phyloP scores from a whole-genome alignment of 148 eudicot species.

The Cornus kousa region DNA sequence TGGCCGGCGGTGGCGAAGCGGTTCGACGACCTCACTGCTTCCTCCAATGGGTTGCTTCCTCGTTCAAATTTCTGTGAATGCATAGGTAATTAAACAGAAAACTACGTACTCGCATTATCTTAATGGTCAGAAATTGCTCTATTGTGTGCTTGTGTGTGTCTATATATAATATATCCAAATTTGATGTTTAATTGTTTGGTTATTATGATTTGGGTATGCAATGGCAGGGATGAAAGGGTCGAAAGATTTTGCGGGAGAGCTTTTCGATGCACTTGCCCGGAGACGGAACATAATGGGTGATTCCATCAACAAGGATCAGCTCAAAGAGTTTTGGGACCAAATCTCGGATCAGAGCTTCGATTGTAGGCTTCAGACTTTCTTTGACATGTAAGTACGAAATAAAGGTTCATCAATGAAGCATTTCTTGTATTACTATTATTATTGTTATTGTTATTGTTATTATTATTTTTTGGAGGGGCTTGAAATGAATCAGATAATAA shows the following conservation, averaged over 20 bases:
- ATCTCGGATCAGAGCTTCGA: constrained; percentile 55
- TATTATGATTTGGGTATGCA: not conserved
- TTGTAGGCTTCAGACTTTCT: constrained; percentile 54
- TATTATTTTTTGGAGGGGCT: not conserved
- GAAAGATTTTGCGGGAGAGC: constrained; percentile 47
- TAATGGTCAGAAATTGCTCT: too few relatives aligned
- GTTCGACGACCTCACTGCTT: constrained; percentile 35
- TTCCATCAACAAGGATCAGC: constrained; percentile 35
- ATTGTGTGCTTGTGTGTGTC: not conserved
- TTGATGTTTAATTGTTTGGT: not conserved
- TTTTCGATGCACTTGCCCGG: constrained; percentile 48
- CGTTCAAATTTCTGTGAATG: constrained; percentile 48
- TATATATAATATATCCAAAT: not conserved
- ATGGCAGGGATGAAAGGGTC: constrained; percentile 55
- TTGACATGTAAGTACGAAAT: constrained; percentile 43
- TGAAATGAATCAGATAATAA: not conserved
- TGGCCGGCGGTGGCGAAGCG: constrained; percentile 50
- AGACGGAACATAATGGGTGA: constrained; percentile 34
- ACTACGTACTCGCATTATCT: too few relatives aligned
- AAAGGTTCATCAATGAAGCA: too few relatives aligned
- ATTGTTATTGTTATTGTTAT: not conserved
- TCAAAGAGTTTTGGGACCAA: constrained; percentile 60
- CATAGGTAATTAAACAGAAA: constrained; percentile 31
- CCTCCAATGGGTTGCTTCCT: constrained; percentile 40
- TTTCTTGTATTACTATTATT: not conserved